Evolutionary conservation across 2,329 filamentous ascomycete species (phyloP).

Genomic region (Aspergillus novofumigatus): DNA sequence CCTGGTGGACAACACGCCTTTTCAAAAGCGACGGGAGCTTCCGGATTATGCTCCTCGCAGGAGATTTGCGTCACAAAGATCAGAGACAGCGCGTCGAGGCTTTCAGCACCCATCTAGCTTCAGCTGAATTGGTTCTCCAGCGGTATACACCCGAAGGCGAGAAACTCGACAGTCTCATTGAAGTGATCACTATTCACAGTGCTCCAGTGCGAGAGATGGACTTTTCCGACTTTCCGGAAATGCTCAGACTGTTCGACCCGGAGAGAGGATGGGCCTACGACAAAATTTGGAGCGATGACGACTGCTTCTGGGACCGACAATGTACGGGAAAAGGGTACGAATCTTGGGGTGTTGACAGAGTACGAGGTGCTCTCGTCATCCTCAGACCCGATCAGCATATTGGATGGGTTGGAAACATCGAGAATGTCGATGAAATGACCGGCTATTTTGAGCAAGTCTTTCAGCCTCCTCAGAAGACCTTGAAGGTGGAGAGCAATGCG

Average conservation of each 20-base stretch:
- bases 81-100: conserved; percentile 46
- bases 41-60: conserved; percentile 52
- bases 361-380: conserved; percentile 19
- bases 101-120: conserved; percentile 44
- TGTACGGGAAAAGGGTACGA: conserved; percentile 25
- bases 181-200: conserved; percentile 59
- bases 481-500: not conserved
- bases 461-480: not conserved
- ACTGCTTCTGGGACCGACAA: conserved; percentile 18
- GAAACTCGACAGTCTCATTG: conserved; percentile 49
- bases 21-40: conserved; percentile 34
- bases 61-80: conserved; percentile 47
- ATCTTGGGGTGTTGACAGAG: conserved; percentile 21
- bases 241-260: conserved; percentile 47
- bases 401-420: conserved; percentile 25
- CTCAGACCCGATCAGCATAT: conserved; percentile 27
- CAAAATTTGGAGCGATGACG: conserved; percentile 54
- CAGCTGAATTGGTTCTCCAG: conserved; percentile 36
- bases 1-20: conserved; percentile 17
- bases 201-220: conserved; percentile 48
- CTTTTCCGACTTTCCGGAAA: conserved; percentile 47
- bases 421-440: conserved; percentile 18
- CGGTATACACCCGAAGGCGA: conserved; percentile 35
- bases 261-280: conserved; percentile 53
- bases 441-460: conserved; percentile 22